Evolutionary conservation across 1,284 basidiomycete genomes (phyloP), one percentile per base, ranked within the genome.

Genomic region (Hymenochaete sp.): DNA sequence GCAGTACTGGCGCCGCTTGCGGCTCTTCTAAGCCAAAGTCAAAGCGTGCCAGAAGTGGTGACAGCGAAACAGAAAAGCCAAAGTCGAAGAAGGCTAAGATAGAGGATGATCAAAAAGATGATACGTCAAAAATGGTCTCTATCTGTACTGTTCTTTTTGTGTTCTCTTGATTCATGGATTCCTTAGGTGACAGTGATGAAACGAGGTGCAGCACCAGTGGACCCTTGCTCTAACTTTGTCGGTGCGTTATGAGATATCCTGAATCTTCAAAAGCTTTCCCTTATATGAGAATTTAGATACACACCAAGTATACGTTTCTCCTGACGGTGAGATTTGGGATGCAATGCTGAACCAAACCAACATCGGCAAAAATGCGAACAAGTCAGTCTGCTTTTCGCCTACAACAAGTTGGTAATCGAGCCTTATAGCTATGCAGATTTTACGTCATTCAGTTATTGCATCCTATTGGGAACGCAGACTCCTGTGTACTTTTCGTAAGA

Each of bases 311-410:
- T 75, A 72, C 50, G 57, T 60, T 24, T 66, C 69, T 38, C 57
- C 52, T 2, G 67, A 71, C 35, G 67, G 63, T 11, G 54, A 59
- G 24, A 67, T 78, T 10, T 82, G 72, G 71, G 79, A 82, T 56
- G 78, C 75, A n/a, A 79, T 76, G 67, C 67, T 82, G 47, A 81
- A 81, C 58, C 79, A 82, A 59, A 81, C 79, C 1, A 70, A 81
- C 53, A 67, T 80, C 16, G 67, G 66, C 29, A 70, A 67, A 50
- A 74, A 80, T 60, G 73, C 75, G 51, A 80, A 81, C 63, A 80
- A 80, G 77, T 77, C 42, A 38, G 62, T 46, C 13, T 40, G 7
- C 14, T 11, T 11, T 24, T 38, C 42, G 2, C 14, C 10, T 28
- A 9, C 40, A 6, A 26, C 35, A 47, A 24, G 47, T 36, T 40